Evolutionary conservation across 352 stramenopile species (phyloP), one percentile per base, ranked within the genome.

Genomic region (Plasmopara muralis): DNA sequence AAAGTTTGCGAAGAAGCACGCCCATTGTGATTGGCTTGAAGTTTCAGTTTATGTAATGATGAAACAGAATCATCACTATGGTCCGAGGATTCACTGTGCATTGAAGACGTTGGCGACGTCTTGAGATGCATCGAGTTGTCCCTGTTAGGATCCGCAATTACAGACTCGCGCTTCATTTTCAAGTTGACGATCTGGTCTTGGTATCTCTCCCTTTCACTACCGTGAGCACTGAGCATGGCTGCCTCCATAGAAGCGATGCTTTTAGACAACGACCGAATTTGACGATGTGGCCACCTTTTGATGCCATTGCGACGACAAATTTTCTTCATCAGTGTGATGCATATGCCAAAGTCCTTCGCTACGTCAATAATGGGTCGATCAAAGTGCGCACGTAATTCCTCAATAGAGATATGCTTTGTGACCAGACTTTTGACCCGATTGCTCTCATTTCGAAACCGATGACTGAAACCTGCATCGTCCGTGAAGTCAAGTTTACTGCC

Each of bases 241-340:
- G 82, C 82, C 68, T 94, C 84, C 82, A 93, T 92, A 49, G 76
- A 88, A 43, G 78, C 80, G 42, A 94, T 94, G 39, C 81, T 93
- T 66, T 94, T 94, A 20, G 80, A 86, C 5, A 94, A 60, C 55
- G 79, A 91, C 12, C 83, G 81, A 50, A 91, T 86, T 61, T 91
- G 80, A 42, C 80, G 77, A 58, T 89, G 76, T 29, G 80, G 80
- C 80, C 80, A 91, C 30, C 77, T 70, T 41, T 74, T 74, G 50
- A 91, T 77, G 29, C 78, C 77, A 50, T 88, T 88, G 29, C 82
- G 78, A 55, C 80, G 77, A 58, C 80, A 91, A 49, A 91, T 89
- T 60, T 87, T 87, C 66, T 91, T 94, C 83, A 94, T 94, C 38
- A 94, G 72, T 53, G 83, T 94, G 62, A 94, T 94, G 58, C 83